These are phyloP conservation scores for Polyplosphaeria fusca DNA, from an alignment of 495 filamentous ascomycete genomes.

Conservation along the genomic window DNA sequence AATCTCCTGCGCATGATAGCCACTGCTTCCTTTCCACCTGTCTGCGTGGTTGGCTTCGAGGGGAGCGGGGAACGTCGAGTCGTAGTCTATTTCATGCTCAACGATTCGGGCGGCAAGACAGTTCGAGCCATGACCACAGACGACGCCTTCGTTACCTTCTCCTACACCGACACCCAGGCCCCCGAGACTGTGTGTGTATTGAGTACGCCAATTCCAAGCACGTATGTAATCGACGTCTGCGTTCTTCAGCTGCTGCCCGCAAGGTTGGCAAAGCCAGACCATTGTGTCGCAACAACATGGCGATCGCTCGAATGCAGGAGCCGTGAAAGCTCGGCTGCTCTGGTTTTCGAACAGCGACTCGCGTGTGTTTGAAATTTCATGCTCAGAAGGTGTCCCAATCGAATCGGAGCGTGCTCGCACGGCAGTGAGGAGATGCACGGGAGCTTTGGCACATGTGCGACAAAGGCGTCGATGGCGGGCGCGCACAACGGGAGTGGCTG, in stretches of 20 bases:
- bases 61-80: conserved; percentile 4
- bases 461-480: conserved; percentile 78
- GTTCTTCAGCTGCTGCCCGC: conserved; percentile 64
- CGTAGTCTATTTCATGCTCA: conserved; percentile 68
- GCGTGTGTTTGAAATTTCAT: conserved; percentile 4
- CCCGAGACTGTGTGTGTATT: conserved; percentile 76
- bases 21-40: conserved; percentile 52
- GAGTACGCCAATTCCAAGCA: conserved; percentile 83
- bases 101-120: conserved; percentile 71
- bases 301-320: conserved; percentile 50
- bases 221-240: conserved; percentile 72
- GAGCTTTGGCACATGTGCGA: conserved; percentile 63
- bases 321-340: conserved; percentile 38
- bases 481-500: conserved; percentile 56
- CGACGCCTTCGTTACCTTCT: conserved; percentile 80
- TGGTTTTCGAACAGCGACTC: neutral
- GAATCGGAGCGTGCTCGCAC: neutral
- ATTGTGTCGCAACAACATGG: conserved; percentile 66
- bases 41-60: conserved; percentile 1
- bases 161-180: conserved; percentile 83
- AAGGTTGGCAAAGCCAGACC: conserved; percentile 78
- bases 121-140: conserved; percentile 66
- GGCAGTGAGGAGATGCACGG: conserved; percentile 44
- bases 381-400: conserved; percentile 29
- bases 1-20: conserved; percentile 80